A percentile compares a stretch with the other conserved stretches of the same genome.
These are phyloP conservation scores for Termitomyces titanicus DNA, from an alignment of 768 basidiomycete species.

Conservation along the genomic window DNA sequence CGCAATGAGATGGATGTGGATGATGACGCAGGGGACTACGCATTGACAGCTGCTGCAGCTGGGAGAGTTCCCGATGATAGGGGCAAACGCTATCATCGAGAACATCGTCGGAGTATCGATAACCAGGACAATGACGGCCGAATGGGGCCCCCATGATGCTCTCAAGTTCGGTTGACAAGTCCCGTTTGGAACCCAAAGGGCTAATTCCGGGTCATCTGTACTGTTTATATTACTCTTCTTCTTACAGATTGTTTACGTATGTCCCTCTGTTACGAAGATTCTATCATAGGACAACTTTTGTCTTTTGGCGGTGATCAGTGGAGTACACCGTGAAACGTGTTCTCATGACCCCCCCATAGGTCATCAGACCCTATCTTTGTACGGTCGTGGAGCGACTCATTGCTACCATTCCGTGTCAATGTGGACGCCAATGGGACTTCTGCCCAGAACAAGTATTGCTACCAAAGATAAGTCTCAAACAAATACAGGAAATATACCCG, in stretches of 20 bases:
- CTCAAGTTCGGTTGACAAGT: conserved; percentile 6
- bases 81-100: conserved; percentile 60
- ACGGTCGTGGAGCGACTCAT: background rate
- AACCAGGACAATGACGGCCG: conserved; percentile 36
- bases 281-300: conserved; percentile 19
- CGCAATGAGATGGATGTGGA: conserved; percentile 66
- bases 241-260: conserved; percentile 18
- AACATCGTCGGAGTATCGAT: conserved; percentile 36
- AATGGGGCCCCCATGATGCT: conserved; percentile 25
- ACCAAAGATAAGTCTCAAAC: background rate
- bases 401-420: background rate
- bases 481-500: no score
- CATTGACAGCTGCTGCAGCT: no score
- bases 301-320: conserved; percentile 11
- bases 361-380: conserved; percentile 7
- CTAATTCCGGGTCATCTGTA: conserved; percentile 8
- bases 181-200: conserved; percentile 15
- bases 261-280: conserved; percentile 15
- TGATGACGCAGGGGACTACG: conserved; percentile 42
- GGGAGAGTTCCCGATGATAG: conserved; percentile 44
- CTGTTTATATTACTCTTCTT: conserved; percentile 13
- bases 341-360: conserved; percentile 11
- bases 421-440: no score
- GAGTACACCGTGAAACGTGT: conserved; percentile 10
- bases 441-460: background rate